phyloP scores from a whole-genome alignment of 2,329 filamentous ascomycete genomes.

The Ceratocystis harringtonii region DNA sequence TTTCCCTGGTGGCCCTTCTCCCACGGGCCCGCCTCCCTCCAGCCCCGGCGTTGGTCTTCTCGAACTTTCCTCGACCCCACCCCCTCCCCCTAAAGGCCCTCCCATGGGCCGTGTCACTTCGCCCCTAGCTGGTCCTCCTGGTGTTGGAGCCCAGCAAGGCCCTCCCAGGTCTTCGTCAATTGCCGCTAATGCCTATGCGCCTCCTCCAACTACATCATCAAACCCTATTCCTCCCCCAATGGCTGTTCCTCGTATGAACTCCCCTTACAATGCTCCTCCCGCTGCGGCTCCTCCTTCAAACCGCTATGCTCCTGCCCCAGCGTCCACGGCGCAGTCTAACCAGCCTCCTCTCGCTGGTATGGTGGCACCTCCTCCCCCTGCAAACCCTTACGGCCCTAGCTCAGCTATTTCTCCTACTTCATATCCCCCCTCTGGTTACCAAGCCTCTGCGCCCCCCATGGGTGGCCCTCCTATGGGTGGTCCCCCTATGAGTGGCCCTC shows the following conservation, averaged over 20 bases:
- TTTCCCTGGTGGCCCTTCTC: conserved; percentile 51
- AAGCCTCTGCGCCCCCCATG: conserved; percentile 32
- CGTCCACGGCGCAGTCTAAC: conserved; percentile 21
- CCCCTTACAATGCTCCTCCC: conserved; percentile 74
- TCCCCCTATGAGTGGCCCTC: conserved; percentile 23
- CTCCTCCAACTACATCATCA: conserved; percentile 47
- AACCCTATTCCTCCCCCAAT: conserved; percentile 30
- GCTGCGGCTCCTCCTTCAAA: conserved; percentile 52
- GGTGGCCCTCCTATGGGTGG: conserved; percentile 14
- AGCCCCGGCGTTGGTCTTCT: conserved; percentile 45
- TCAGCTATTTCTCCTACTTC: conserved; percentile 21
- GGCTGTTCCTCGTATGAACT: conserved; percentile 57
- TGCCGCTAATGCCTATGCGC: conserved; percentile 27
- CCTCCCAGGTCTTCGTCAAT: conserved; percentile 17
- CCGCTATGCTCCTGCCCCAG: conserved; percentile 53
- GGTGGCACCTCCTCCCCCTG: conserved; percentile 32
- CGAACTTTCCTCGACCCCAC: conserved; percentile 51
- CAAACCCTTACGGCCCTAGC: conserved; percentile 30
- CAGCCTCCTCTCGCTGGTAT: conserved; percentile 29
- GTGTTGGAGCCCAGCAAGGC: conserved; percentile 29
- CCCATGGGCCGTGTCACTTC: conserved; percentile 54
- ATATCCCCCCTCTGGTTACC: conserved; percentile 19
- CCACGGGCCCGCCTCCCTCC: conserved; percentile 40
- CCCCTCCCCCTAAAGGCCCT: conserved; percentile 70
- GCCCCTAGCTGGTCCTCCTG: conserved; percentile 45